phyloP scores from a whole-genome alignment of 2,329 filamentous ascomycete genomes.

The Trichoderma koningiopsis region DNA sequence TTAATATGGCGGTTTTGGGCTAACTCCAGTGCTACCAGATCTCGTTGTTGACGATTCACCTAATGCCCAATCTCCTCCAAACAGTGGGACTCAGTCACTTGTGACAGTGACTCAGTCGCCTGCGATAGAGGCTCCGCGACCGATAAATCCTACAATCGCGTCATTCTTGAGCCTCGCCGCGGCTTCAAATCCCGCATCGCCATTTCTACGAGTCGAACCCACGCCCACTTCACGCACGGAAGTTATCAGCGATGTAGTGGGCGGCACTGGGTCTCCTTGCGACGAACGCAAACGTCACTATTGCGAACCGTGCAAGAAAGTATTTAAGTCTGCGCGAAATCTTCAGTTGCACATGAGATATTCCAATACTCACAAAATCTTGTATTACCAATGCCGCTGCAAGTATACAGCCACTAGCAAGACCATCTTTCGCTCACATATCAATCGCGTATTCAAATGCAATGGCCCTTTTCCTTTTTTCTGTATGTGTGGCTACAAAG shows the following conservation, averaged over 20 bases:
- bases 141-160: neutral
- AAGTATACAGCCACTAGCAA: neutral
- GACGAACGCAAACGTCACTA: neutral
- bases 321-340: neutral
- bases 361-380: neutral
- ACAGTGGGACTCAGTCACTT: neutral
- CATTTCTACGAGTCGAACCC: neutral
- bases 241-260: neutral
- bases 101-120: neutral
- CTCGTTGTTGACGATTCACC: neutral
- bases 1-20: neutral
- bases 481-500: neutral
- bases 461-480: neutral
- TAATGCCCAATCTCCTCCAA: neutral
- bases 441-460: neutral
- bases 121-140: neutral
- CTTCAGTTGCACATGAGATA: neutral
- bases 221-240: neutral
- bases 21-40: neutral
- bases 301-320: neutral
- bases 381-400: neutral
- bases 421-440: neutral
- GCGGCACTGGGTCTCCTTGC: neutral
- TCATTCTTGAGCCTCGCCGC: neutral
- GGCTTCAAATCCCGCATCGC: neutral